Evolutionary conservation across 1,139 yeast species (phyloP).

Genomic region (Debaryomyces subglobosus): DNA sequence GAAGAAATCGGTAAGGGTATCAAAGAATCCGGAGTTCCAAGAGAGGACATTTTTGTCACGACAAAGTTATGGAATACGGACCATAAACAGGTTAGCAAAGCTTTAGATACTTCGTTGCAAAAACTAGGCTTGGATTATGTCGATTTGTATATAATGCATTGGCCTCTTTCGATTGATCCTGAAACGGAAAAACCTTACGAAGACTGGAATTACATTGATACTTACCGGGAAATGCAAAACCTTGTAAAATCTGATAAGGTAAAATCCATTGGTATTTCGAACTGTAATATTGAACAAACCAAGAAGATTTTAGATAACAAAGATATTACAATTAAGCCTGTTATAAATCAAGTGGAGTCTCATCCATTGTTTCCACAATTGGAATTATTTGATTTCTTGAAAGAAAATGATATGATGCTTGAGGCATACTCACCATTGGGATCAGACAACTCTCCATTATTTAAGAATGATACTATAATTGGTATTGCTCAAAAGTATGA

Average conservation of each 20-base stretch:
- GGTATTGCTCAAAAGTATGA: conserved; percentile 48
- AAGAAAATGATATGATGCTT: conserved; percentile 46
- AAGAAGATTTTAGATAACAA: conserved; percentile 49
- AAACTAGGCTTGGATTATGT: conserved; percentile 20
- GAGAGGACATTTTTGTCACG: conserved; percentile 51
- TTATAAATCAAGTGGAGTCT: conserved; percentile 58
- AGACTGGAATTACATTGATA: conserved; percentile 55
- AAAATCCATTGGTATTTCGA: conserved; percentile 73
- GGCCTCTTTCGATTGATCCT: conserved; percentile 16
- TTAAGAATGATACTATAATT: conserved; percentile 43
- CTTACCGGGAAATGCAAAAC: conserved; percentile 71
- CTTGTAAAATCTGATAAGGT: conserved; percentile 60
- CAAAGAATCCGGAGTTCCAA: conserved; percentile 41
- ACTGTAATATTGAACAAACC: conserved; percentile 53
- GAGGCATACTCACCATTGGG: conserved; percentile 69
- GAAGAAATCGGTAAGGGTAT: conserved; percentile 19
- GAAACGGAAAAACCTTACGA: conserved; percentile 14
- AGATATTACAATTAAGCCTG: conserved; percentile 48
- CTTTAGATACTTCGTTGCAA: conserved; percentile 18
- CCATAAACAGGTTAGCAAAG: conserved; percentile 10
- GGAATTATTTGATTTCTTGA: conserved; percentile 47
- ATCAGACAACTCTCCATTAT: conserved; percentile 54
- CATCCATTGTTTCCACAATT: conserved; percentile 62
- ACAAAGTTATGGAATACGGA: conserved; percentile 35
- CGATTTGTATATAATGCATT: conserved; percentile 22